phyloP scores from a whole-genome alignment of 306 rosid species.

The Erythrophleum fordii region DNA sequence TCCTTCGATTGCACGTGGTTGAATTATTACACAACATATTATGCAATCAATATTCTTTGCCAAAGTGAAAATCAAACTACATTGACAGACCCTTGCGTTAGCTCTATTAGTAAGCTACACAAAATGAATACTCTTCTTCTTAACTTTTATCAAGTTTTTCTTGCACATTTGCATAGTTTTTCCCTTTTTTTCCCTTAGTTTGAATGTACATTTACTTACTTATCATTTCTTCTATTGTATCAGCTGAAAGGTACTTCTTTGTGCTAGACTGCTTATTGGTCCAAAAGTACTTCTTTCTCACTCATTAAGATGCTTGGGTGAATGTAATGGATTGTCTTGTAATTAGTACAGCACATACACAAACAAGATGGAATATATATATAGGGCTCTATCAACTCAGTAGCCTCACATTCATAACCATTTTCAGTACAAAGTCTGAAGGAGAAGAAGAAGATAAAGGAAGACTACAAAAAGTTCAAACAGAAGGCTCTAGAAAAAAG shows the following conservation, averaged over 20 bases:
- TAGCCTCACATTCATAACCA: no score
- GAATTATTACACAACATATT: conserved; percentile 47
- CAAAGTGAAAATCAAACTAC: not conserved
- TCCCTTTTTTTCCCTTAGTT: no score
- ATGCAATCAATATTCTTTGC: conserved; percentile 25
- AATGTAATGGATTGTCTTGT: no score
- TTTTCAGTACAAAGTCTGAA: no score
- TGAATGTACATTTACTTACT: no score
- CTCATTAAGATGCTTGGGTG: not conserved
- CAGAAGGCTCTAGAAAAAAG: no score
- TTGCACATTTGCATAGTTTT: not conserved
- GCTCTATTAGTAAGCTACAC: conserved; percentile 1
- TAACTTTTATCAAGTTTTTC: not conserved
- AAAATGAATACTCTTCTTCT: not conserved
- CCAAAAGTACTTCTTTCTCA: conserved; percentile 26
- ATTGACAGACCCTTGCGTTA: conserved; percentile 14
- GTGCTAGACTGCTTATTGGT: conserved; percentile 37
- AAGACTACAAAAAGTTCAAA: no score
- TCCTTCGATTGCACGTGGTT: conserved; percentile 56
- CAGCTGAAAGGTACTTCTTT: conserved; percentile 21
- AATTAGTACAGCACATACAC: no score
- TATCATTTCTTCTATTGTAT: conserved; percentile 12
- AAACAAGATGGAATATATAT: no score
- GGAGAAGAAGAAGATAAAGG: no score
- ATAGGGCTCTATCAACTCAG: no score